Base-by-base conservation (phyloP, 805 yeast genomes). In the Saccharomycopsis schoenii region DNA sequence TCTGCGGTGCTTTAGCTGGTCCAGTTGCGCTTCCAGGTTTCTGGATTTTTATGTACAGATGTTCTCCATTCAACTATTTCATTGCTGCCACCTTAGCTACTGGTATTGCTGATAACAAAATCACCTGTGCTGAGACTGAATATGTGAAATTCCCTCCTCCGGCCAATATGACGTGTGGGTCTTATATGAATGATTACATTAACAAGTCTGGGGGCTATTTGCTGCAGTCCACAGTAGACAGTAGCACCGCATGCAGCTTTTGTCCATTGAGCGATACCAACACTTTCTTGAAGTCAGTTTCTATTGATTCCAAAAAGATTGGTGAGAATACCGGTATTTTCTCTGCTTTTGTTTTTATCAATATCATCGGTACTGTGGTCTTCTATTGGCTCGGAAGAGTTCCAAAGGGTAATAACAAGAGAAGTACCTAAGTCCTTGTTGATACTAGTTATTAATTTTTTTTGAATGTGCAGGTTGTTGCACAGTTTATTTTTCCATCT, bases 21-120 rank as follows among this genome's bases (percentile, higher is more conserved):
- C 80, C 83, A 55, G 68, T 75, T 24, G 74, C 72, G 39, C 69
- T 85, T 75, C 88, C 88, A 40, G 83, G 89, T n/a, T 88, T 88
- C 77, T 85, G 92, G 91, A 75, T 80, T 55, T 87, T 86, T 77
- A 84, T 87, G 89, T 87, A 86, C 77, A 77, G 91, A 70, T 80
- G 77, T 24, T 82, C 85, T 25, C 93, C 94, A 19, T 74, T 85
- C 65, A 83, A 90, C 1, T 88, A 86, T 66, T 77, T 85, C 74
- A 74, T 87, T 60, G 74, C 77, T 21, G 84, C 83, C 51, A 70
- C 82, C 66, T 70, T 85, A 60, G 72, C 83, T 43, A 74, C 80
- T 57, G 88, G 84, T 64, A 72, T 85, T 65, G 86, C 84, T 55
- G 78, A 78, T 62, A 74, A 75, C 8, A 58, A 66, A 0, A 81